These are phyloP conservation scores for Monarda citriodora DNA, from an alignment of 305 asterid genomes.

Conservation along the genomic window DNA sequence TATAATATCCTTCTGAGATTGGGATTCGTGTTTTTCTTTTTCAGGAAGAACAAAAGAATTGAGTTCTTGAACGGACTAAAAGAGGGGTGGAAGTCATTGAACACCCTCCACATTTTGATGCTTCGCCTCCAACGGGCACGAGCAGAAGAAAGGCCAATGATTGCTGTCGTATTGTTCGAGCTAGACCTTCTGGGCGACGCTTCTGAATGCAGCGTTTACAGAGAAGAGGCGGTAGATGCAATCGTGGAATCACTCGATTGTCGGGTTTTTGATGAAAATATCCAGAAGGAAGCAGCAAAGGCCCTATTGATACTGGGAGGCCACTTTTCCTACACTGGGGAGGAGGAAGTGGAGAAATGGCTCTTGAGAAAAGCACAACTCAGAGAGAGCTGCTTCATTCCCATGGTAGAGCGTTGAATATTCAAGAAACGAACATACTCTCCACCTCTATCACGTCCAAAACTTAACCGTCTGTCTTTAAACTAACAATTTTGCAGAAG, in stretches of 20 bases:
- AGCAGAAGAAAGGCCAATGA: conserved; percentile 58
- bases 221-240: conserved; percentile 79
- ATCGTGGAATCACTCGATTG: conserved; percentile 53
- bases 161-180: conserved; percentile 66
- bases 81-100: conserved; percentile 66
- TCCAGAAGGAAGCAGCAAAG: conserved; percentile 60
- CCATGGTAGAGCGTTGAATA: conserved; percentile 27
- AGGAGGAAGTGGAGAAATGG: conserved; percentile 58
- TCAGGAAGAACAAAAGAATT: conserved; percentile 52
- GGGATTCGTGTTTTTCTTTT: not conserved
- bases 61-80: conserved; percentile 43
- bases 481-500: conserved; percentile 27
- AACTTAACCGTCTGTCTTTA: not conserved
- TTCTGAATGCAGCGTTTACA: conserved; percentile 52
- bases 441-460: not conserved
- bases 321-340: conserved; percentile 72
- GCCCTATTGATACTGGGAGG: conserved; percentile 74
- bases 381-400: conserved; percentile 22
- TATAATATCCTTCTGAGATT: too few relatives aligned
- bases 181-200: conserved; percentile 85
- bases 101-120: conserved; percentile 57
- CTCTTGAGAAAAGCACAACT: conserved; percentile 63
- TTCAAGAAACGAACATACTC: not conserved
- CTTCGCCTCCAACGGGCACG: conserved; percentile 61
- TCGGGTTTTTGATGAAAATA: conserved; percentile 47